Base-by-base conservation (phyloP, 1,139 yeast species). In the Sugiyamaella japonica region DNA sequence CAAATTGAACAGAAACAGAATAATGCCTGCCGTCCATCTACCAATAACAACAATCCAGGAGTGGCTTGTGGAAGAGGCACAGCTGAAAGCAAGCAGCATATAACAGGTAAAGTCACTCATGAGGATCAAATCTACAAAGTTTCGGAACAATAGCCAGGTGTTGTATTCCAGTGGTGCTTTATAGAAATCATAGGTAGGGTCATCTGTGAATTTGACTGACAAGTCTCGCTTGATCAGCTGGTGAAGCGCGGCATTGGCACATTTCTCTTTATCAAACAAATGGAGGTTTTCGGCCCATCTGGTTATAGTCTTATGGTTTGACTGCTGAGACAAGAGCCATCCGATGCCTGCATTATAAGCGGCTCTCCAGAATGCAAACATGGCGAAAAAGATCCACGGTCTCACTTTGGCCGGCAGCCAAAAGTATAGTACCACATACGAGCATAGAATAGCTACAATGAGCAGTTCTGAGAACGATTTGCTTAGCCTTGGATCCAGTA, bases 41-140 rank as follows among this genome's bases (percentile, higher is more conserved):
- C 73, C 67, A 15, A 66, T 41, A 12, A 72, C 69, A 37, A 75
- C 57, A 20, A 64, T 53, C 65, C 69, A 61, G 7, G 75, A 77
- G 61, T 82, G 85, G 59, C 71, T 64, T 12, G 61, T 61, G 5
- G 59, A 56, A 13, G 68, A 62, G 63, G 77, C 72, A 63, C 91
- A 84, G 9, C 86, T 77, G 50, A 80, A 72, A 8, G 89, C 91
- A 56, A 86, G 76, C 61, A 89, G 79, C 68, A 86, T 78, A 69
- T 88, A 89, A 32, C 89, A 82, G 37, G 86, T 81, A 68, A 89
- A 89, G 70, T 89, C 96, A 70, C 85, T 87, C 96, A 89, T 88
- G 65, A 89, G 77, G 54, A 89, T 83, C 70, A 89, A 77, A 69
- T 89, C 96, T 17, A 89, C 96, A 53, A 85, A 77, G 67, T 86